phyloP scores from a whole-genome alignment of 225 moss, liverwort and hornwort genomes.

The Physcomitrium patens region DNA sequence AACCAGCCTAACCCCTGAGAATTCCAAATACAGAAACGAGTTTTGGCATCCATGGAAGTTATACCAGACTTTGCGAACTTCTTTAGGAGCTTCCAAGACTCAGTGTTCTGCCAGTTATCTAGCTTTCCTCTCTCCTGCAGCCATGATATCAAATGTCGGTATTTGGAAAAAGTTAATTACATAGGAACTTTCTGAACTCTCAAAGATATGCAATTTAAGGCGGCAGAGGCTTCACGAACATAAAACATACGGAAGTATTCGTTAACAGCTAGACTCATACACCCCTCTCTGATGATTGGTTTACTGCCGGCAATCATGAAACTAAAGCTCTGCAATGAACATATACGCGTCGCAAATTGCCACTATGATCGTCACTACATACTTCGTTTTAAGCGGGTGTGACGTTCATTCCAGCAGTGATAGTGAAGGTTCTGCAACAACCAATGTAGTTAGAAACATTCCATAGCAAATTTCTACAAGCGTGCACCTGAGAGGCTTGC shows the following conservation, averaged over 20 bases:
- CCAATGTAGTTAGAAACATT: neutral
- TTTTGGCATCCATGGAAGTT: slow-evolving; percentile 12
- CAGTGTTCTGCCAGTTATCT: slow-evolving; percentile 76
- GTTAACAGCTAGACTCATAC: no score
- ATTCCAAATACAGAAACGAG: slow-evolving; percentile 11
- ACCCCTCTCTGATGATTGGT: neutral
- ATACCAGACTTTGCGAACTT: slow-evolving; percentile 82
- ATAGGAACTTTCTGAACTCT: slow-evolving; percentile 4
- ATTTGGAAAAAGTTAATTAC: neutral
- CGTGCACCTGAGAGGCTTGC: slow-evolving; percentile 56
- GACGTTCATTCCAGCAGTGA: neutral
- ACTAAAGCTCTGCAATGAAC: neutral
- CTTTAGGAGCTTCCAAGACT: slow-evolving; percentile 85
- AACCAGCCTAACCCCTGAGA: neutral
- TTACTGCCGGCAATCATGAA: neutral
- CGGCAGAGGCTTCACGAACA: neutral
- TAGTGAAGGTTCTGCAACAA: neutral
- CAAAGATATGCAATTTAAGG: neutral
- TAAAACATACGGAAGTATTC: no score
- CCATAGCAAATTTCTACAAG: neutral
- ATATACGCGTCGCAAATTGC: neutral
- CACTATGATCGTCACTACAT: neutral
- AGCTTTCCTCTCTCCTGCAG: slow-evolving; percentile 64
- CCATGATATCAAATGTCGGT: slow-evolving; percentile 21
- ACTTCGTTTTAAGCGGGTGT: neutral